phyloP scores from a whole-genome alignment of 139 green algal genomes.

The Mesotaenium endlicherianum region DNA sequence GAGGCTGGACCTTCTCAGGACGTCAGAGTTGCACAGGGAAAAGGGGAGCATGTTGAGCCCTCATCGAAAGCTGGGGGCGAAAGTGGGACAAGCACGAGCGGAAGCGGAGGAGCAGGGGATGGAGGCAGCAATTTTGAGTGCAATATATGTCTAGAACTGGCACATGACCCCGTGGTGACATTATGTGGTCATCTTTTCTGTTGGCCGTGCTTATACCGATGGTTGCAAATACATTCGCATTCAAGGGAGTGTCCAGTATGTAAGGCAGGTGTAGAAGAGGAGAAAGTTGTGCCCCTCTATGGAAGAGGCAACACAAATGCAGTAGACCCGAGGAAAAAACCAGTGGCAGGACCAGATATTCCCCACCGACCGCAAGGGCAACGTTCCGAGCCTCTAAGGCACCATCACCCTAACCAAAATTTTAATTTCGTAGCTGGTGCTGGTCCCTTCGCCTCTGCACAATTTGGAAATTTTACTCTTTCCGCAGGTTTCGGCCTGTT shows the following conservation, averaged over 20 bases:
- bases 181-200: slow-evolving; percentile 94
- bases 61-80: too few relatives aligned
- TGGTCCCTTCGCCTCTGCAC: slow-evolving; percentile 40
- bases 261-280: slow-evolving; percentile 82
- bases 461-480: slow-evolving; percentile 50
- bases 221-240: slow-evolving; percentile 75
- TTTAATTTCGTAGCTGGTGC: slow-evolving; percentile 35
- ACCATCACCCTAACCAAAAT: slow-evolving; percentile 18
- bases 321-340: slow-evolving; percentile 25
- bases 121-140: slow-evolving; percentile 73
- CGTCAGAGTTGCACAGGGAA: too few relatives aligned
- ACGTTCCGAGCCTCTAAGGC: slow-evolving; percentile 9
- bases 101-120: neutral
- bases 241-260: slow-evolving; percentile 81
- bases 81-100: too few relatives aligned
- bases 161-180: slow-evolving; percentile 88
- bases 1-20: too few relatives aligned
- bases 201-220: slow-evolving; percentile 91
- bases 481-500: slow-evolving; percentile 64
- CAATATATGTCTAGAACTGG: slow-evolving; percentile 94
- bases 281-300: slow-evolving; percentile 67
- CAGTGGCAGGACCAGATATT: slow-evolving; percentile 31
- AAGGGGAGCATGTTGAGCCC: too few relatives aligned
- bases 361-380: slow-evolving; percentile 19
- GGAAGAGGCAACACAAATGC: slow-evolving; percentile 19